Base-by-base conservation (phyloP, 2,329 filamentous ascomycete species). In the Nannizziopsis barbatae region DNA sequence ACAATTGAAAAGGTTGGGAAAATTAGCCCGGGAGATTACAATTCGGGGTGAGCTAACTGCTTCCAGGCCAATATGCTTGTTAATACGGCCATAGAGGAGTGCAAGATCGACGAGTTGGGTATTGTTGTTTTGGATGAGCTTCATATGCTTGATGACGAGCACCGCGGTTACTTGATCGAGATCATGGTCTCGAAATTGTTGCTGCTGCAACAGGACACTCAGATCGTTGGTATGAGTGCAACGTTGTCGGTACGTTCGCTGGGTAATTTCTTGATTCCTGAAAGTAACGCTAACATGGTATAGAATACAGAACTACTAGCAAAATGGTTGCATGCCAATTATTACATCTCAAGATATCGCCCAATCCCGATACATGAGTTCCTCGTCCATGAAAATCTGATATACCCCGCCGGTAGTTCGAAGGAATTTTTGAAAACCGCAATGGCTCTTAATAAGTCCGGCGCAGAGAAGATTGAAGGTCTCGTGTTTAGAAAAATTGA, bases 81-180 rank as follows among this genome's bases (percentile, higher is more conserved):
- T 22, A 88, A 89, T 56, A 70, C 75, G 17, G 81, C 83, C 11
- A 84, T 88, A 54, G 80, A 84, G 53, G 81, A 88, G 53, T 79
- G 76, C 58, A 77, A 73, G 2, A 75, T 86, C 51, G 68, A 72
- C n/a, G 73, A 79, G 15, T 67, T 89, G 38, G 77, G 75, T 22
- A 43, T 80, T 9, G 76, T 87, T 14, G 81, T 88, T 11, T 69
- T 88, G 31, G 84, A 89, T 57, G 84, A 89, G 60, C 67, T 88
- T n/a, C 84, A 89, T 60, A 87, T 89, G 83, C 73, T 88, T 39
- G 81, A 86, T 56, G 84, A 88, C 60, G 81, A 83, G 53, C 76
- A 81, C 55, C 77, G 84, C 10, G 84, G 84, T 3, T 88, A 88
- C 60, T 71, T 88, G 1, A 69, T 88, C 47, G 84, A 89, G 60